Evolutionary conservation across 164 flowering plant species (phyloP).

Genomic region (Hamamelis virginiana): DNA sequence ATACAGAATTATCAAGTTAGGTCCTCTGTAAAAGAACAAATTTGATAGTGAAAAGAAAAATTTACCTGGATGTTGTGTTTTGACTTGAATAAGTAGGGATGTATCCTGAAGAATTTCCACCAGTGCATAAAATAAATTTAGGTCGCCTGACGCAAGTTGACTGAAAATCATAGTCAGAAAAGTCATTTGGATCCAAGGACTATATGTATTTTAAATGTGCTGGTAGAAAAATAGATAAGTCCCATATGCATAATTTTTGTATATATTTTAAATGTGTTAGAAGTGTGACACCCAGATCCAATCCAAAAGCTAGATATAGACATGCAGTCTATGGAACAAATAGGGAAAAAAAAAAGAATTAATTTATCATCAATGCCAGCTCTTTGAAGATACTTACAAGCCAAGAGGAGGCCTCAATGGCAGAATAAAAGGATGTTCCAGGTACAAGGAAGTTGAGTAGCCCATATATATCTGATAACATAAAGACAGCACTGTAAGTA

Average conservation of each 20-base stretch:
- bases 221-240: not conserved
- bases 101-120: conserved; percentile 65
- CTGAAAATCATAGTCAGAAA: conserved; percentile 39
- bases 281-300: not conserved
- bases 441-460: conserved; percentile 74
- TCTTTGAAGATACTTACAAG: conserved; percentile 57
- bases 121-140: conserved; percentile 82
- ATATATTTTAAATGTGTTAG: too few species aligned
- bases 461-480: conserved; percentile 71
- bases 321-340: not conserved
- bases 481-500: conserved; percentile 12
- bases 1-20: conserved; percentile 9
- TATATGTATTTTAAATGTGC: not conserved
- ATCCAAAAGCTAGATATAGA: not conserved
- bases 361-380: conserved; percentile 1
- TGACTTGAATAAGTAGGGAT: conserved; percentile 77
- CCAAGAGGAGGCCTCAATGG: conserved; percentile 70
- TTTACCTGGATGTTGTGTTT: conserved; percentile 62
- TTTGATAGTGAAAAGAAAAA: not conserved
- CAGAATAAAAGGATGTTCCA: conserved; percentile 75
- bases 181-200: not conserved
- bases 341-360: not conserved
- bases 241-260: not conserved
- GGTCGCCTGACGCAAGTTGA: conserved; percentile 82
- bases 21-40: not conserved